A percentile compares a stretch with the other conserved stretches of the same genome.
phyloP scores from a whole-genome alignment of 192 early-diverging fungal genomes.

The Gorgonomyces haynaldii region DNA sequence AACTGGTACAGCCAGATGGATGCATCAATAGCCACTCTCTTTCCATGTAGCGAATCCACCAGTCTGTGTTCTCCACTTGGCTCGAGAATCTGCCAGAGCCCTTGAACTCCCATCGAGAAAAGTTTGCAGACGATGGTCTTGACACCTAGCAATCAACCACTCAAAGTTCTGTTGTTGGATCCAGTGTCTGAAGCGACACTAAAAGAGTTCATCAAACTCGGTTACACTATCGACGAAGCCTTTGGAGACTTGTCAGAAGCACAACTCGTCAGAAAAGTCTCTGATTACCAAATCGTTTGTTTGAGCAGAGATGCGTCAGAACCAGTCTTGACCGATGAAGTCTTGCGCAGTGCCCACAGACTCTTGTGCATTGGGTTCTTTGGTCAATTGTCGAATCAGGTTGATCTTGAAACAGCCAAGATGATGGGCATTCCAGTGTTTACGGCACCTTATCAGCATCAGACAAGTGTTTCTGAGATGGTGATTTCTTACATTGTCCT shows the following conservation, averaged over 20 bases:
- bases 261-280: slow-evolving; percentile 25
- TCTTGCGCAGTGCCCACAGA: slow-evolving; percentile 25
- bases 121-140: too few relatives aligned
- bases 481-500: slow-evolving; percentile 30
- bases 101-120: slow-evolving; percentile 80
- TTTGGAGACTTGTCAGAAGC: slow-evolving; percentile 21
- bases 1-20: slow-evolving; percentile 98
- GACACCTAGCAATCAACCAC: too few relatives aligned
- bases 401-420: slow-evolving; percentile 26
- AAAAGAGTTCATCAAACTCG: not conserved
- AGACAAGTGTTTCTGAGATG: slow-evolving; percentile 29
- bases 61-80: slow-evolving; percentile 64
- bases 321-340: slow-evolving; percentile 28
- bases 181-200: not conserved
- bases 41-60: slow-evolving; percentile 66
- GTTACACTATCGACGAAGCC: slow-evolving; percentile 20
- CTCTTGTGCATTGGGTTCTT: slow-evolving; percentile 33
- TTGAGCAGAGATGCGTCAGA: slow-evolving; percentile 18
- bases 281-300: slow-evolving; percentile 35
- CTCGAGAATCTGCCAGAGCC: slow-evolving; percentile 78
- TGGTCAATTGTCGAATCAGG: slow-evolving; percentile 18
- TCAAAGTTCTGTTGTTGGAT: slow-evolving; percentile 7
- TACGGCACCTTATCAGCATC: slow-evolving; percentile 32
- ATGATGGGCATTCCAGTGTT: slow-evolving; percentile 39
- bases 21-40: slow-evolving; percentile 81